Evolutionary conservation across 176 grass and related monocot species (phyloP), one percentile per base, ranked within the genome.

Genomic region (Melocanna baccifera): DNA sequence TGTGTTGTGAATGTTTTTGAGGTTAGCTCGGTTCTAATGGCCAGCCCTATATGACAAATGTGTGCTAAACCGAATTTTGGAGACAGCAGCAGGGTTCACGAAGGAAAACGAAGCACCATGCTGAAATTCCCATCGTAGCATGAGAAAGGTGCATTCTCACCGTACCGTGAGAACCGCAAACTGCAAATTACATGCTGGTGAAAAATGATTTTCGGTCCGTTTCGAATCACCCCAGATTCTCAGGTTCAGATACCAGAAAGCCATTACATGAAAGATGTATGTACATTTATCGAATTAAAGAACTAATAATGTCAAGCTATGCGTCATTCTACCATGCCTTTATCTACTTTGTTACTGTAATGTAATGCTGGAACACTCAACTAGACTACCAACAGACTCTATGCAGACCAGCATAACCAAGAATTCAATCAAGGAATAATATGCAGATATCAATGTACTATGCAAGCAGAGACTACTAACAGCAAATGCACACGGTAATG

Each of bases 221-320:
- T 90, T 78, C 67, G 36, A 66, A 40, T 69, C 70, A 82, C 26
- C 71, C 45, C 47, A 78, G 37, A 51, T 78, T 85, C 64, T 34
- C 69, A 30, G 76, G 73, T 83, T 86, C 65, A 28, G 56, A 78
- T 72, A 69, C 56, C 53, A 86, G 9, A 83, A 72, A 34, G 58
- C 41, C 23, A 80, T 84, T 90, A 90, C 84, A 87, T 83, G 63
- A 66, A 83, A 83, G 29, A 83, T 68, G 41, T 80, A 61, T 62
- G 84, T 87, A 90, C 89, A 90, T 34, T 74, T 61, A 65, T 71
- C 66, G 75, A 83, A 79, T 40, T 74, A 79, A 42, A 73, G 12
- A 71, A 46, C 65, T 64, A 76, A 40, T 67, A 80, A 43, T 81
- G 69, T 56, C 42, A 81, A 72, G 58, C 15, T 77, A 86, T 71